Base-by-base conservation (phyloP, 2,329 filamentous ascomycete species). In the Trematosphaeria pertusa region DNA sequence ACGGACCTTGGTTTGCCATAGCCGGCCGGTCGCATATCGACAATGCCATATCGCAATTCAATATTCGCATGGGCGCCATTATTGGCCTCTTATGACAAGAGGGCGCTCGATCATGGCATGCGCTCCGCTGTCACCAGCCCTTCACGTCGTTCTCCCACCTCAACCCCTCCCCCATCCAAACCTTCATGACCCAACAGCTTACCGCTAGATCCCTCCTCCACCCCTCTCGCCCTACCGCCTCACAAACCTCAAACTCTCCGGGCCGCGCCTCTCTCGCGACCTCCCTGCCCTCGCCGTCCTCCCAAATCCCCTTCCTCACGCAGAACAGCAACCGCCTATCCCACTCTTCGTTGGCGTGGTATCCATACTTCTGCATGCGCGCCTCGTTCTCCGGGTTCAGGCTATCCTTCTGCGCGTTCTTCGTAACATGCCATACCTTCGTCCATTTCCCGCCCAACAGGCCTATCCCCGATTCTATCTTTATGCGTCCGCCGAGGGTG, bases 131-230 rank as follows among this genome's bases (percentile, higher is more conserved):
- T n/a, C n/a, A 45, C 37, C 43, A 51, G 11, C 38, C 49, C 28
- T 39, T 51, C 42, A 52, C n/a, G 47, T 59, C 54, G 10, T 43
- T 42, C 14, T 54, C 50, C 57, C 59, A 64, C 33, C 55, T 34
- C 28, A 58, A 18, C 20, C 52, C 57, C 21, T 54, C 54, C 12
- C 17, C 45, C 38, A 46, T 50, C 62, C 62, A 67, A 9, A 53
- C 22, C 47, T 43, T 53, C 56, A 59, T 59, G 15, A 61, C 47
- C 62, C 61, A 67, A 42, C 61, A 67, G 19, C 52, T 53, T 30
- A 67, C 50, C 43, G 64, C 36, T 38, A 62, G 34, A 39, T 67
- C 60, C 32, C 57, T 49, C 36, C 31, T 54, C 41, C 14, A 40
- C 20, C 34, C 46, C 22, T 50, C 44, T 12, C 11, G 46, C 12